Evolutionary conservation across 768 basidiomycete species (phyloP).

Genomic region (Collybia sp.): DNA sequence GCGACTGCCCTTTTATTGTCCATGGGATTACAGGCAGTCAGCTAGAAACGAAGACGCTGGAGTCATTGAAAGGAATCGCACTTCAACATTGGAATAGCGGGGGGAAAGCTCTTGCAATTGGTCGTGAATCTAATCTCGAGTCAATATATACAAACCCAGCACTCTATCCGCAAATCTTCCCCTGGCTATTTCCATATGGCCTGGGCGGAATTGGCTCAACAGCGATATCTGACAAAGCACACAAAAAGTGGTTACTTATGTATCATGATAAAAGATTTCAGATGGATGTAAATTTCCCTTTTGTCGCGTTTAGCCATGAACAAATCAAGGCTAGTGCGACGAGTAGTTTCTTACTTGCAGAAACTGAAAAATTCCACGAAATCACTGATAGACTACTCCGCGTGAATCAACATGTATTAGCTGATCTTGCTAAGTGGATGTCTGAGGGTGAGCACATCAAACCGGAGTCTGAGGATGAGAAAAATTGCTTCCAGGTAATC

Average conservation of each 20-base stretch:
- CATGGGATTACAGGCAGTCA: slow-evolving; percentile 27
- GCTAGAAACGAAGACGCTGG: slow-evolving; percentile 11
- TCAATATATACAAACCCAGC: slow-evolving; percentile 25
- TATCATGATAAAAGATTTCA: slow-evolving; percentile 37
- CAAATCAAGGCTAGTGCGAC: slow-evolving; percentile 25
- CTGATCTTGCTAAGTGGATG: slow-evolving; percentile 13
- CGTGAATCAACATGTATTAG: slow-evolving; percentile 17
- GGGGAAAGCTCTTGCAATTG: slow-evolving; percentile 20
- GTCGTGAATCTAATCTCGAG: slow-evolving; percentile 14
- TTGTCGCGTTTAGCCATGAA: slow-evolving; percentile 35
- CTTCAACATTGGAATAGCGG: slow-evolving; percentile 17
- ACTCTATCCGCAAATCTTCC: slow-evolving; percentile 37
- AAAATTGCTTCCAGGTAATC: slow-evolving; percentile 26
- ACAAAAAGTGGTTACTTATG: slow-evolving; percentile 21
- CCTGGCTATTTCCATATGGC: slow-evolving; percentile 38
- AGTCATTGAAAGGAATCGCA: slow-evolving; percentile 16
- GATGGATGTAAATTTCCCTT: slow-evolving; percentile 26
- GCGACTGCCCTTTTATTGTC: slow-evolving; percentile 30
- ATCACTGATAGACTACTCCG: slow-evolving; percentile 15
- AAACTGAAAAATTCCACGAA: slow-evolving; percentile 18
- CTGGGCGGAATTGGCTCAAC: slow-evolving; percentile 14
- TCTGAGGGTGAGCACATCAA: slow-evolving; percentile 10
- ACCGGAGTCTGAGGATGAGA: slow-evolving; percentile 16
- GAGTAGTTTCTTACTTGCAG: slow-evolving; percentile 21
- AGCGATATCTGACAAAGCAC: slow-evolving; percentile 10